These are phyloP conservation scores for Alliaria petiolata DNA, from an alignment of 345 rosid species.

Conservation along the genomic window DNA sequence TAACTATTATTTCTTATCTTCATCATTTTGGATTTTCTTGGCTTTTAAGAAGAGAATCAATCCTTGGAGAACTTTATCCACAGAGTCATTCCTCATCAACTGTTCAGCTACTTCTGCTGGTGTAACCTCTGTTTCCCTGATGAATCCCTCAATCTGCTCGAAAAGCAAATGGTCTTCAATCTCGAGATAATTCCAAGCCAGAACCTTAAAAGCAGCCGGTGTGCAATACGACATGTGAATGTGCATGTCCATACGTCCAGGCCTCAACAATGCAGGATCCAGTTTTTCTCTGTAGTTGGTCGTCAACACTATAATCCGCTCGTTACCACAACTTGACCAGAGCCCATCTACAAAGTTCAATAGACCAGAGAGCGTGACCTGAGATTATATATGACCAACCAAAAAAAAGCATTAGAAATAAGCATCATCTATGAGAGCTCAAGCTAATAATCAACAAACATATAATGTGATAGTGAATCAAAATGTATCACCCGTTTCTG, in stretches of 20 bases:
- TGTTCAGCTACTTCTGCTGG: conserved; percentile 54
- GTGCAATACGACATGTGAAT: conserved; percentile 61
- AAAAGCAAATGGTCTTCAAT: conserved; percentile 30
- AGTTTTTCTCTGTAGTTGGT: conserved; percentile 57
- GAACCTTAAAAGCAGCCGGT: conserved; percentile 27
- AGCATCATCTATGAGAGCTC: background rate
- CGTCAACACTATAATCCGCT: conserved; percentile 66
- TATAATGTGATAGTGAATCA: background rate
- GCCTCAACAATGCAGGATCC: conserved; percentile 60
- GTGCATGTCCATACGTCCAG: conserved; percentile 73
- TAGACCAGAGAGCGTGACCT: conserved; percentile 46
- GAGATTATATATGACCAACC: background rate
- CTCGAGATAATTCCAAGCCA: conserved; percentile 45
- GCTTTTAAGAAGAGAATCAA: conserved; percentile 30
- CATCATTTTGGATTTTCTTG: conserved; percentile 19
- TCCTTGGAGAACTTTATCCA: conserved; percentile 29
- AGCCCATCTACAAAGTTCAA: conserved; percentile 68
- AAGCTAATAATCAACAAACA: no score
- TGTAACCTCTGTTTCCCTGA: conserved; percentile 26
- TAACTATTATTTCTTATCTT: no score
- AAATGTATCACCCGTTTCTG: conserved; percentile 13
- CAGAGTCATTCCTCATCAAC: conserved; percentile 40
- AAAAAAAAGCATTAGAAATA: background rate
- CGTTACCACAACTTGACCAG: conserved; percentile 64
- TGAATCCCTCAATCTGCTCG: conserved; percentile 31